Conservation (phyloP, 176 grass and related monocot genomes). For the Oropetium thomaeum region DNA sequence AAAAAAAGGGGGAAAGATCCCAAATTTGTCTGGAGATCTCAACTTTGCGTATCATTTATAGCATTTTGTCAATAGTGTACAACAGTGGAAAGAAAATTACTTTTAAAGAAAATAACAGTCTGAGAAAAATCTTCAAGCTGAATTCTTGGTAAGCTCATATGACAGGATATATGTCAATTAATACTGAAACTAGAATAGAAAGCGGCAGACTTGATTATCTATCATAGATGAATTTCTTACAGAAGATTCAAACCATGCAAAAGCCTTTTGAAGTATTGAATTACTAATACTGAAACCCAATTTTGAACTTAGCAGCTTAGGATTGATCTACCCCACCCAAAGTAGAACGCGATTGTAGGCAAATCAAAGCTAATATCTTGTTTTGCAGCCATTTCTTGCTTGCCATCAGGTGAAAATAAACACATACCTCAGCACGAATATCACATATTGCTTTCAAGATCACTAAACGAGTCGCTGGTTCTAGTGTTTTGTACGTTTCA, state of each 20-base stretch:
- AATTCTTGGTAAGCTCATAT: not conserved
- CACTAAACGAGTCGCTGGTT: conserved; percentile 71
- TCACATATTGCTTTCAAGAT: conserved; percentile 98
- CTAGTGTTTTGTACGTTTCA: conserved; percentile 75
- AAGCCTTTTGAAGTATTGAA: not conserved
- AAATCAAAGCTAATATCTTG: not conserved
- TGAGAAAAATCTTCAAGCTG: not conserved
- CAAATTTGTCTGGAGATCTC: not conserved
- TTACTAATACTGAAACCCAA: not conserved
- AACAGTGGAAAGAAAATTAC: not conserved
- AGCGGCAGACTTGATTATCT: not conserved
- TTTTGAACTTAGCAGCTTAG: not conserved
- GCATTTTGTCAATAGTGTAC: not conserved
- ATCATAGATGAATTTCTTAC: not conserved
- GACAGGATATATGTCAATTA: conserved; percentile 8
- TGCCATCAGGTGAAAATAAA: not conserved
- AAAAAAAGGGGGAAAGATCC: not conserved
- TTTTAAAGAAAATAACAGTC: not conserved
- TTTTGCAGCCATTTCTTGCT: not conserved
- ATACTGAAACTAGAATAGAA: not conserved
- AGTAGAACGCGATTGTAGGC: not conserved
- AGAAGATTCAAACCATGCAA: not conserved
- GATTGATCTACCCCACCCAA: not conserved
- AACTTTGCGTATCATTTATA: not conserved
- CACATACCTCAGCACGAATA: conserved; percentile 78